Base-by-base conservation (phyloP, 106 monocot genomes). In the Alisma plantagoaquatica region DNA sequence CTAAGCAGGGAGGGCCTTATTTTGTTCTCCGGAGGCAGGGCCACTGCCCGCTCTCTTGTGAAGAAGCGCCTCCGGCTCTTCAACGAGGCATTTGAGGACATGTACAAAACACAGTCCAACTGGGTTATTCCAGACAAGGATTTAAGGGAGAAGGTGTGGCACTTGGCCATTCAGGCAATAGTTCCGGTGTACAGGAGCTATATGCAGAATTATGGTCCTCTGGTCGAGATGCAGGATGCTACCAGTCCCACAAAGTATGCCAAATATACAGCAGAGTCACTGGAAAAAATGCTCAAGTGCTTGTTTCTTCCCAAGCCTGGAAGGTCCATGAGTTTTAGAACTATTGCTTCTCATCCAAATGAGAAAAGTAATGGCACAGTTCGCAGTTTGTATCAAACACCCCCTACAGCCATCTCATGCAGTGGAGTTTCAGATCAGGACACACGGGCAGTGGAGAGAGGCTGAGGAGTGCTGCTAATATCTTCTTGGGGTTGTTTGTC, bases 131-230 rank as follows among this genome's bases (percentile, higher is more conserved):
- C 75, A 3, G 94, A 96, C 24, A 81, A 73, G 69, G 88, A 84
- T 18, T 73, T 96, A 63, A 77, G 94, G 55, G 81, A 78, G 52
- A 81, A 84, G 70, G 75, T 60, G 10, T 80, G 80, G 33, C 63
- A 73, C 10, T 43, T 64, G 22, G 49, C 78, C 2, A 59, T 78
- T 46, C 76, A 83, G 64, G 58, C 72, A 1, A 73, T 96, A 3
- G 75, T 96, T 60, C 94, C 94, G 0, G 54, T 61, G 5, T 96
- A 84, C 53, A 51, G 87, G 49, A 94, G 80, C 49, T 94, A 75
- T 46, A 83, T 94, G 87, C 87, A 94, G 72, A 83, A 62, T 43
- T 94, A 87, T 53, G 87, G 93, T 1, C 83, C 87, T 48, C 54
- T 87, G 22, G 87, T 87, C 18, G 87, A 94, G 50, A 79, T 87